Percentiles rank a stretch among this genome's conserved stretches.
These are phyloP conservation scores for Viridothelium virens DNA, from an alignment of 495 filamentous ascomycete species.

Conservation along the genomic window DNA sequence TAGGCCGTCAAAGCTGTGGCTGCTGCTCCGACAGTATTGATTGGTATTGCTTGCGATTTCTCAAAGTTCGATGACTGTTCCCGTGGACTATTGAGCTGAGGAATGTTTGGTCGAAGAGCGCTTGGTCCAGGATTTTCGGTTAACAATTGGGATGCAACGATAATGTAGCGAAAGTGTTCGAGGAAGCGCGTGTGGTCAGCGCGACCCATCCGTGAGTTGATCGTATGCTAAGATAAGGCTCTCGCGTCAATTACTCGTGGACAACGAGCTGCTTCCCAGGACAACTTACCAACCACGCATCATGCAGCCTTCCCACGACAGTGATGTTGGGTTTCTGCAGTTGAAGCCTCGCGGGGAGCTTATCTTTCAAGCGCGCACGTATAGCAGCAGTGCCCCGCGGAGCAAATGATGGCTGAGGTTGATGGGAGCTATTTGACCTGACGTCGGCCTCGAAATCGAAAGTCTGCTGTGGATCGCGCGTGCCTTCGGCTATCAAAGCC, in stretches of 20 bases:
- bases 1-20: slow-evolving; percentile 54
- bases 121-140: slow-evolving; percentile 53
- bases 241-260: slow-evolving; percentile 25
- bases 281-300: slow-evolving; percentile 51
- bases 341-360: slow-evolving; percentile 53
- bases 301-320: slow-evolving; percentile 46
- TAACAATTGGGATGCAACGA: slow-evolving; percentile 87
- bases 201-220: slow-evolving; percentile 70
- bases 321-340: slow-evolving; percentile 47
- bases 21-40: slow-evolving; percentile 41
- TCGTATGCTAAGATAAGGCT: slow-evolving; percentile 39
- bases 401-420: slow-evolving; percentile 48
- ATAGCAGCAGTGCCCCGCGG: slow-evolving; percentile 64
- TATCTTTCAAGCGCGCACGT: slow-evolving; percentile 57
- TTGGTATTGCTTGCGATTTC: slow-evolving; percentile 9
- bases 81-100: slow-evolving; percentile 20
- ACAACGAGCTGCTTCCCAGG: neutral
- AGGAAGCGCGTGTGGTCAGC: slow-evolving; percentile 81
- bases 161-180: slow-evolving; percentile 91
- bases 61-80: slow-evolving; percentile 24
- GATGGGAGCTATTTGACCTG: neutral
- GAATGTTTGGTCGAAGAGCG: slow-evolving; percentile 34
- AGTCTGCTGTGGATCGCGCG: slow-evolving; percentile 12
- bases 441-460: neutral
- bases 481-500: slow-evolving; percentile 18